Conservation (phyloP, 2,329 filamentous ascomycete genomes). For the Dactylellina parvicollis region DNA sequence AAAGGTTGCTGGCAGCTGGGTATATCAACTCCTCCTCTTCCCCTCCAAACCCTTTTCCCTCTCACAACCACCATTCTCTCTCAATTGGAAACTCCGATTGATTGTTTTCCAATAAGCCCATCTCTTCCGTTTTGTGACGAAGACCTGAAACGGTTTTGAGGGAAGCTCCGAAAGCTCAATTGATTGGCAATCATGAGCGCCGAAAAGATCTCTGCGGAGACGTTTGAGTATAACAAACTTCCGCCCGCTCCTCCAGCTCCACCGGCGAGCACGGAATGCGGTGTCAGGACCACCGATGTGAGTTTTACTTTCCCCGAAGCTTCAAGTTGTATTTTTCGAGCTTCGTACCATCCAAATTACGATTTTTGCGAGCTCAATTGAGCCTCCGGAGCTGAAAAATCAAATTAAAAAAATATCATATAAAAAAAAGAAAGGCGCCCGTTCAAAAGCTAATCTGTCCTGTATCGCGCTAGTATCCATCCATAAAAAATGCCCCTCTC, state of each 20-base stretch:
- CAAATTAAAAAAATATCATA: too few species aligned
- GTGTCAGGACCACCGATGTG: conserved; percentile 68
- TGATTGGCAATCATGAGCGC: conserved; percentile 52
- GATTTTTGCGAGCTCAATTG: conserved; percentile 1
- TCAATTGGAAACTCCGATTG: conserved; percentile 12
- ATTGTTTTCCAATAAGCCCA: neutral
- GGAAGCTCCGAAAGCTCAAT: neutral
- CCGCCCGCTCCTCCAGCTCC: conserved; percentile 65
- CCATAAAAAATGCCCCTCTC: conserved; percentile 93
- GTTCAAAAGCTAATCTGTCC: conserved; percentile 21
- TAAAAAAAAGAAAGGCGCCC: neutral
- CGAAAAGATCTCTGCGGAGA: conserved; percentile 63
- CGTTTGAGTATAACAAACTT: conserved; percentile 73
- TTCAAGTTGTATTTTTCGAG: neutral
- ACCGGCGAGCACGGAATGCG: conserved; percentile 68
- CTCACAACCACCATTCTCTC: neutral
- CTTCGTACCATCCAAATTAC: conserved; percentile 6
- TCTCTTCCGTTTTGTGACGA: neutral
- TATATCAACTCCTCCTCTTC: conserved; percentile 44
- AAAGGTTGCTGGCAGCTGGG: neutral
- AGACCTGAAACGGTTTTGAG: neutral
- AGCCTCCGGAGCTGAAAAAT: neutral
- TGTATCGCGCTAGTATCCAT: conserved; percentile 70
- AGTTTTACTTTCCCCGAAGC: conserved; percentile 57
- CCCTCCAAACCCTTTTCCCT: neutral